Evolutionary conservation across 1,139 yeast species (phyloP), one percentile per base, ranked within the genome.

Genomic region (Trichomonascaceae sp.): DNA sequence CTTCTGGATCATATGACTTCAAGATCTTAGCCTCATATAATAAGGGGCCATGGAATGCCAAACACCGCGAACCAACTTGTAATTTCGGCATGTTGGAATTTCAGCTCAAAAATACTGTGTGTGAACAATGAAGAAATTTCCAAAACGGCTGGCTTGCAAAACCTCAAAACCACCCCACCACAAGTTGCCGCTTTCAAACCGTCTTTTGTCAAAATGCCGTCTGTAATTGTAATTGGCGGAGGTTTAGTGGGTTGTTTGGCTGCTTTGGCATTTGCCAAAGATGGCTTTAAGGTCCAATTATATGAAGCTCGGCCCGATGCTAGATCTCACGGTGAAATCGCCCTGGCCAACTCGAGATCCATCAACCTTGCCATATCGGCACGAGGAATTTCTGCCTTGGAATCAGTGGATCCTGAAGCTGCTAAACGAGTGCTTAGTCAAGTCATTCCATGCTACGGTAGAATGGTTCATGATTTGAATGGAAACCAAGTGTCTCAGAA

Each of bases 231-330:
- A 9, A 66, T 74, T 12, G 78, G 75, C 1, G 96, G 95, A 1
- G 98, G 98, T 0, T 80, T 88, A 2, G 97, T 91, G 3, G 98
- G 98, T 0, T 80, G 95, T 54, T 74, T 89, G n/a, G 81, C 93
- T 0, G 95, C 96, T 0, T 70, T 91, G 22, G 95, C 93, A 0
- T 77, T 91, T 50, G 81, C 84, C 3, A 75, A 82, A 54, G 77
- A 81, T 57, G 96, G 96, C n/a, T 85, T 80, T 67, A 61, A 78
- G 0, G 97, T 91, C 13, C 76, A 83, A 0, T 67, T 91, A 6
- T 86, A 80, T 61, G 97, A 91, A 60, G 73, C 81, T 13, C 73
- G 78, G 18, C 59, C 65, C 0, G 88, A 69, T 64, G 68, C 70
- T 9, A 60, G 72, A 19, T 50, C 54, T 10, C 63, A 63, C 7